Evolutionary conservation across 2,329 filamentous ascomycete genomes (phyloP).

Genomic region (Trichoderma harzianum): DNA sequence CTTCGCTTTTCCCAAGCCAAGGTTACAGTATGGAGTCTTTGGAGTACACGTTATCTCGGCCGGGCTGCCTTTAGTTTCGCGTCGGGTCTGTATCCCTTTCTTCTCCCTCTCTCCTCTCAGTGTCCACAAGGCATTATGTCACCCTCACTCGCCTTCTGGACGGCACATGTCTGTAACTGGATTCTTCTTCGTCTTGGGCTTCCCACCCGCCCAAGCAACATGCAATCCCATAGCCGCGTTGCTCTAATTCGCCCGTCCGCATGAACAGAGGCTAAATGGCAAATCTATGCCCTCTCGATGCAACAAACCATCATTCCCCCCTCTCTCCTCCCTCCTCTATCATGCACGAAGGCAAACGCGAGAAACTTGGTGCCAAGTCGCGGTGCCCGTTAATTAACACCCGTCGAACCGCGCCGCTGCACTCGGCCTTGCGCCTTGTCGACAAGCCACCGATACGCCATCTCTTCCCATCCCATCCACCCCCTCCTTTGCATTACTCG

Average conservation of each 20-base stretch:
- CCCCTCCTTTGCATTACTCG: neutral
- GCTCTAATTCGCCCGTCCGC: neutral
- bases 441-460: neutral
- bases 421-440: neutral
- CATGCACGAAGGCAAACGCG: neutral
- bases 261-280: neutral
- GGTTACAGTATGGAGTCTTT: neutral
- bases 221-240: neutral
- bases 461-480: neutral
- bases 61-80: neutral
- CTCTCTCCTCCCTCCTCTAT: neutral
- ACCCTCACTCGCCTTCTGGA: neutral
- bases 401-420: neutral
- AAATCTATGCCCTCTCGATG: neutral
- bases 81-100: neutral
- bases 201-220: neutral
- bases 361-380: neutral
- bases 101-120: neutral
- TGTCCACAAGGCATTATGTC: neutral
- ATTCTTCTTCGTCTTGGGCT: neutral
- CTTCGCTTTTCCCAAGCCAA: neutral
- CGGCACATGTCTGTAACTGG: neutral
- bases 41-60: neutral
- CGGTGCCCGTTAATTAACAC: neutral
- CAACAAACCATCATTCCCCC: neutral